Evolutionary conservation across 2,329 filamentous ascomycete species (phyloP).

Genomic region (Cladosporium sp.): DNA sequence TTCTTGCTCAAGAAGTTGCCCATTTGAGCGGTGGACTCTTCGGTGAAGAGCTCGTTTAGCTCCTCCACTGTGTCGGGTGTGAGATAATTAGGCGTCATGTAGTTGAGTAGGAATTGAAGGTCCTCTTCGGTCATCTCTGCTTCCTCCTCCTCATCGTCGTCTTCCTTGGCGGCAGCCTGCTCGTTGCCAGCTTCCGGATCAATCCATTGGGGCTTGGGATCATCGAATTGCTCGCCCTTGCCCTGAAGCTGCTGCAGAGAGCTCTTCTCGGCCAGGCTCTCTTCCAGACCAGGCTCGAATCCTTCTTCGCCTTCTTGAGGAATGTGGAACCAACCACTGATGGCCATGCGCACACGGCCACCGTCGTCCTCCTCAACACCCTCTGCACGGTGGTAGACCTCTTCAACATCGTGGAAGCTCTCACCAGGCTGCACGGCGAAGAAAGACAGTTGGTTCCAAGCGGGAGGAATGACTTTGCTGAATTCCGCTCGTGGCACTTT

Average conservation of each 20-base stretch:
- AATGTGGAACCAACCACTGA: slow-evolving; percentile 98
- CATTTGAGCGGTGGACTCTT: slow-evolving; percentile 81
- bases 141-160: slow-evolving; percentile 59
- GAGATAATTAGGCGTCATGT: slow-evolving; percentile 85
- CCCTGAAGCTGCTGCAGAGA: slow-evolving; percentile 90
- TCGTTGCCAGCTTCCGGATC: slow-evolving; percentile 26
- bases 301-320: slow-evolving; percentile 92
- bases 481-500: slow-evolving; percentile 78
- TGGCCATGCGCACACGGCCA: slow-evolving; percentile 88
- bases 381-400: slow-evolving; percentile 75
- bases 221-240: slow-evolving; percentile 85
- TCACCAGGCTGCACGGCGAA: slow-evolving; percentile 98
- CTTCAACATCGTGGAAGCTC: slow-evolving; percentile 98
- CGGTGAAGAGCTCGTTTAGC: slow-evolving; percentile 74
- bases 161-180: slow-evolving; percentile 47
- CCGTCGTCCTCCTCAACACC: slow-evolving; percentile 65
- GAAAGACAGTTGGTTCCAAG: slow-evolving; percentile 97
- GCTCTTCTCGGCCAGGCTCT: slow-evolving; percentile 83
- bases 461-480: slow-evolving; percentile 81
- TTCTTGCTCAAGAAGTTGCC: slow-evolving; percentile 75
- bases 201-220: slow-evolving; percentile 65
- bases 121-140: slow-evolving; percentile 71
- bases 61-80: slow-evolving; percentile 88
- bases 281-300: slow-evolving; percentile 83
- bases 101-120: slow-evolving; percentile 85